Percentiles rank a stretch among this genome's conserved stretches.
Conservation (phyloP, 306 rosid genomes). For the Malus fusca region DNA sequence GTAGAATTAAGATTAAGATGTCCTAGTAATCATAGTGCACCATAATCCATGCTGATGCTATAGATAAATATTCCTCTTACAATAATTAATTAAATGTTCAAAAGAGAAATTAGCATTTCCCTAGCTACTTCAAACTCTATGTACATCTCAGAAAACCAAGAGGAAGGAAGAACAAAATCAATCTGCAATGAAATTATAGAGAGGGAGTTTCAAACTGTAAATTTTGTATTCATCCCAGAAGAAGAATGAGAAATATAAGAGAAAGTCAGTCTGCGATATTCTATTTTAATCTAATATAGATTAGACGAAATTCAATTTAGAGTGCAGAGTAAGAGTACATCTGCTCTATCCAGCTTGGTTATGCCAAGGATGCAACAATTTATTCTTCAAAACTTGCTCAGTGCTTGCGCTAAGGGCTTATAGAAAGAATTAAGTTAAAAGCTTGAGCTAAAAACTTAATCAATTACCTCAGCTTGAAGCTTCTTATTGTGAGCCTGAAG, state of each 20-base stretch:
- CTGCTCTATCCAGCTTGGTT: background rate
- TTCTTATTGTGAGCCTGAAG: slow-evolving; percentile 76
- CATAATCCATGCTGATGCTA: slow-evolving; percentile 13
- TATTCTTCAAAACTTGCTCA: background rate
- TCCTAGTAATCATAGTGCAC: slow-evolving; percentile 15
- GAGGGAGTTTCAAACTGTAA: background rate
- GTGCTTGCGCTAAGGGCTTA: no score
- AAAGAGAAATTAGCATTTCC: background rate
- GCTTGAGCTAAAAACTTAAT: background rate
- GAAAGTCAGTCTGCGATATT: no score
- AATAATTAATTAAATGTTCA: background rate
- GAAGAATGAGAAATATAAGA: background rate
- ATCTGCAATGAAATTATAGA: background rate
- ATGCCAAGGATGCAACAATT: background rate
- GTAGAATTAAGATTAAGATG: slow-evolving; percentile 18
- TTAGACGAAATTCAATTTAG: background rate
- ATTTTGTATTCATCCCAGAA: background rate
- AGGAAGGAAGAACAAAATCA: background rate
- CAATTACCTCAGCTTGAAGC: slow-evolving; percentile 61
- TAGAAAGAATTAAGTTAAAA: background rate
- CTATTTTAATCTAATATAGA: no score
- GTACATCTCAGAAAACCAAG: background rate
- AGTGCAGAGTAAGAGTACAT: background rate
- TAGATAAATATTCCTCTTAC: background rate
- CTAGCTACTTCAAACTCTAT: background rate